Evolutionary conservation across 139 green algal species (phyloP).

Genomic region (Mesostigma viride): DNA sequence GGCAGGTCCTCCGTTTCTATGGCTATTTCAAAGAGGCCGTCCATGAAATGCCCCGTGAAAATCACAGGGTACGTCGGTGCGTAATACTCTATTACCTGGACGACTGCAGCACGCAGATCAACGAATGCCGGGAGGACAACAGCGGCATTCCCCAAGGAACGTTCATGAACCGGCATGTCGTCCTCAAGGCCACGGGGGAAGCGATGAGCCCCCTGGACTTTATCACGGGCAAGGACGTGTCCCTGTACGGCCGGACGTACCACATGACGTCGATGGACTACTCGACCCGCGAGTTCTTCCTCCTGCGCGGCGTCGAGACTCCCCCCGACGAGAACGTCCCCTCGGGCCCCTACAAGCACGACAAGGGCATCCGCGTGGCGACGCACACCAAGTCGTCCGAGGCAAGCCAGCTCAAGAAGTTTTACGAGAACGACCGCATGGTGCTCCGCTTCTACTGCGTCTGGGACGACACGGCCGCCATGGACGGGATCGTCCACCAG

Average conservation of each 20-base stretch:
- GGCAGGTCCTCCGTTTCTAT: conserved; percentile 85
- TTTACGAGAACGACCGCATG: conserved; percentile 49
- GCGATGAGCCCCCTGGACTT: conserved; percentile 57
- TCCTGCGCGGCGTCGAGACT: conserved; percentile 30
- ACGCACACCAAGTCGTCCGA: no score
- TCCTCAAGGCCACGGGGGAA: conserved; percentile 45
- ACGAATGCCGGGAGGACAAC: conserved; percentile 75
- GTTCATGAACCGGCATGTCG: conserved; percentile 68
- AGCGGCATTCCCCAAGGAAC: conserved; percentile 61
- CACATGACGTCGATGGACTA: conserved; percentile 58
- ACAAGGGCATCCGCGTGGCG: conserved; percentile 41
- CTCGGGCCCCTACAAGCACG: no score
- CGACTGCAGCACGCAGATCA: conserved; percentile 73
- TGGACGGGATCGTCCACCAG: conserved; percentile 66
- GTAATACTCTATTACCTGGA: conserved; percentile 80
- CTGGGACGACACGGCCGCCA: conserved; percentile 64
- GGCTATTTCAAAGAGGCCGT: conserved; percentile 81
- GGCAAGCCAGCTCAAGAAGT: conserved; percentile 56
- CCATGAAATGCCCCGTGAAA: conserved; percentile 57
- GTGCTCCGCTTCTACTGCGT: conserved; percentile 77
- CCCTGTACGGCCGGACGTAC: conserved; percentile 63
- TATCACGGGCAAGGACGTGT: conserved; percentile 50
- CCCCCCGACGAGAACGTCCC: conserved; percentile 22
- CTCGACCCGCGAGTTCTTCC: no score
- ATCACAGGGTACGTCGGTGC: conserved; percentile 63